Evolutionary conservation across 306 rosid species (phyloP).

Genomic region (Canavalia gladiata): DNA sequence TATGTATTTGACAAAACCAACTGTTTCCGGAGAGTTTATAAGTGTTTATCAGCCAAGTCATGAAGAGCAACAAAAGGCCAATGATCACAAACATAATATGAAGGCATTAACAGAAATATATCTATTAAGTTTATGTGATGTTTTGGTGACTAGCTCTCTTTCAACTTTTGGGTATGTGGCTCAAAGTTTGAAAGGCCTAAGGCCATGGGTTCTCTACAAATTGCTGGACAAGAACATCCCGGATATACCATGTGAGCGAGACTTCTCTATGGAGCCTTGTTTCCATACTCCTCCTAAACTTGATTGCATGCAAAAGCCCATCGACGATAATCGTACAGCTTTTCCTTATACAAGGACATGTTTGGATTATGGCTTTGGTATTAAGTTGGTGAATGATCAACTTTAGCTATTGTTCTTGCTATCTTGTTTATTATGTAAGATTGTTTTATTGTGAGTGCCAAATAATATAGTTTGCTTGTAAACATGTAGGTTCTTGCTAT

Average conservation of each 20-base stretch:
- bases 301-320: slow-evolving; percentile 53
- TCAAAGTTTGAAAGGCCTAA: slow-evolving; percentile 65
- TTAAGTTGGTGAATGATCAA: slow-evolving; percentile 47
- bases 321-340: slow-evolving; percentile 44
- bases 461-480: too few species aligned
- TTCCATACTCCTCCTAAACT: slow-evolving; percentile 61
- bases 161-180: slow-evolving; percentile 80
- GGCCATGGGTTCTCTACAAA: slow-evolving; percentile 61
- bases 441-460: too few species aligned
- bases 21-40: slow-evolving; percentile 58
- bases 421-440: too few species aligned
- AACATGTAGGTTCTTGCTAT: too few species aligned
- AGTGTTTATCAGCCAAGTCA: slow-evolving; percentile 65
- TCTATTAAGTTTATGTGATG: slow-evolving; percentile 63
- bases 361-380: slow-evolving; percentile 61
- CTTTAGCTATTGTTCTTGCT: too few species aligned
- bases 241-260: slow-evolving; percentile 54
- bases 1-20: slow-evolving; percentile 59
- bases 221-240: slow-evolving; percentile 21
- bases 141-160: slow-evolving; percentile 65
- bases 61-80: slow-evolving; percentile 62
- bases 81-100: slow-evolving; percentile 60
- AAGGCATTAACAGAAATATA: slow-evolving; percentile 72
- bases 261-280: slow-evolving; percentile 71
- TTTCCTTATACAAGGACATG: slow-evolving; percentile 61